Base-by-base conservation (phyloP, 2,329 filamentous ascomycete species). In the Rutstroemia sp. region DNA sequence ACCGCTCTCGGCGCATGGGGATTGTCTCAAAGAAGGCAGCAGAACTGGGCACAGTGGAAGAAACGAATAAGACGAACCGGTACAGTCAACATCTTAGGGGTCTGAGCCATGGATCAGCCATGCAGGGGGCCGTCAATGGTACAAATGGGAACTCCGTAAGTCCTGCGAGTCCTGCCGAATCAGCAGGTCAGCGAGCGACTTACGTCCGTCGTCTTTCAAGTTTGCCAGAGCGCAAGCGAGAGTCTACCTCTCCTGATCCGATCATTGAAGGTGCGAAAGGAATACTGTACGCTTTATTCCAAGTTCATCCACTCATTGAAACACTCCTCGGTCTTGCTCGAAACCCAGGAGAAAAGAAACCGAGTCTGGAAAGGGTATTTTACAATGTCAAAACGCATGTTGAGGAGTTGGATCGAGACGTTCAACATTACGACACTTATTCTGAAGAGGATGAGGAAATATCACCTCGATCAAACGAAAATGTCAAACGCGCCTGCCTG, bases 381-480 rank as follows among this genome's bases (percentile, higher is more conserved):
- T 86, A 85, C 69, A 85, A 85, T 66, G 85, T 83, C 10, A 83
- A 82, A 58, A 81, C 78, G 1, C 83, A 86, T 58, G 82, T 87
- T 3, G 80, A 84, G 66, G 80, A 86, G 64, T 71, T 86, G 7
- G 83, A 86, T 64, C 78, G 80, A 59, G 82, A 85, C 63, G 82
- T 87, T 19, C 80, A 84, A 65, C 80, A 78, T 59, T 81, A 84
- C 57, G 81, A 84, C 51, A 71, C 71, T 17, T 72, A 75, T 5
- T 71, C 75, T 0, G 78, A 78, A 16, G 73, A 75, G 23, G 79
- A 80, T 9, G 75, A 76, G 44, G 72, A 74, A 34, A 70, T 71
- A 41, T 71, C 73, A 2, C 72, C 73, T 14, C 73, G 77, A 19
- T 81, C 83, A 54, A 85, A 84, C 65, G 82, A 84, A 59, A 84